Percentiles rank a stretch among this genome's conserved stretches.
Evolutionary conservation across 495 filamentous ascomycete species (phyloP).

Genomic region (Haplographium delicatum): DNA sequence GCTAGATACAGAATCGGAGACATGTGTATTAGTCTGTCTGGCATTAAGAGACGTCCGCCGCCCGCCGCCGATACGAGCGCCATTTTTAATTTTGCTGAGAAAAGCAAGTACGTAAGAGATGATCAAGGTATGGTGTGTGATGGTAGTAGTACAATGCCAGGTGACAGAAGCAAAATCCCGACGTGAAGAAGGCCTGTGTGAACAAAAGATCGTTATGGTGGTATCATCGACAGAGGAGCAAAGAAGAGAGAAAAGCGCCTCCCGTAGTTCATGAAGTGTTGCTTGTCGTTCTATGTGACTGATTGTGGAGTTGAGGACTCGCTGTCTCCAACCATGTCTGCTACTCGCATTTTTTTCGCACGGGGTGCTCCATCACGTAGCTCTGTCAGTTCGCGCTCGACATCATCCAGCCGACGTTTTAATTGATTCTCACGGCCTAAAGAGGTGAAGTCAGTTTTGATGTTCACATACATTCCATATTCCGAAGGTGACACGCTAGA

Average conservation of each 20-base stretch:
- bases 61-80: slow-evolving; percentile 6
- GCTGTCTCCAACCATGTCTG: slow-evolving; percentile 31
- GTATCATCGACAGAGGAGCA: slow-evolving; percentile 24
- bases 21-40: slow-evolving; percentile 1
- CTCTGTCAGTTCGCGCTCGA: slow-evolving; percentile 60
- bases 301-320: slow-evolving; percentile 26
- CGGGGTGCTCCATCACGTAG: slow-evolving; percentile 25
- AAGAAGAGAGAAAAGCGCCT: slow-evolving; percentile 12
- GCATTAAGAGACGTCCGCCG: slow-evolving; percentile 12
- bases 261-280: slow-evolving; percentile 1
- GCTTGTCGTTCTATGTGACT: no score
- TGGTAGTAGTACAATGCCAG: slow-evolving; percentile 4
- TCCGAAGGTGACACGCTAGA: no score
- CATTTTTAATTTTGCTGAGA: slow-evolving; percentile 9
- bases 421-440: slow-evolving; percentile 80
- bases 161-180: not conserved
- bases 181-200: not conserved
- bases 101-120: slow-evolving; percentile 7
- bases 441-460: no score
- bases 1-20: not conserved
- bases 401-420: slow-evolving; percentile 73
- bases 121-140: no score
- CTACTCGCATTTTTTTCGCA: slow-evolving; percentile 33
- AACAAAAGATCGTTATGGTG: slow-evolving; percentile 23
- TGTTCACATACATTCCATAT: no score